Conservation (phyloP, 2,329 filamentous ascomycete genomes). For the Mariannaea elegans region DNA sequence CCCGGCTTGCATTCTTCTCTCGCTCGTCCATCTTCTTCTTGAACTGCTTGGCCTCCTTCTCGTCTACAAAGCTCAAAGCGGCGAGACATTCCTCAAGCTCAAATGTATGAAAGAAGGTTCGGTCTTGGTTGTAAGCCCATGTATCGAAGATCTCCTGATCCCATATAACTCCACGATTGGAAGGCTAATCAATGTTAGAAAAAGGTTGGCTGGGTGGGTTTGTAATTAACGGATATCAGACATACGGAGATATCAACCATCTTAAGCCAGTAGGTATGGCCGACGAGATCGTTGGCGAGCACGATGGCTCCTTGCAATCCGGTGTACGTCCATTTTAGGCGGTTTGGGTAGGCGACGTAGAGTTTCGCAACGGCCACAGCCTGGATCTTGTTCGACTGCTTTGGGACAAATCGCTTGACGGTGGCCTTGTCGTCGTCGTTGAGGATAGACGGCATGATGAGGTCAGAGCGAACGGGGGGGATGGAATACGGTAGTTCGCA, state of each 20-base stretch:
- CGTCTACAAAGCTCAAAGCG: conserved; percentile 90
- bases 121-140: conserved; percentile 95
- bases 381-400: conserved; percentile 96
- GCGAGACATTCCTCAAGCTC: conserved; percentile 93
- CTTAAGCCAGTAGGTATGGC: conserved; percentile 97
- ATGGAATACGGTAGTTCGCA: background rate
- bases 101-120: conserved; percentile 97
- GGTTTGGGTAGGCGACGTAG: conserved; percentile 90
- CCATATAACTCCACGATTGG: conserved; percentile 88
- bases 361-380: conserved; percentile 92
- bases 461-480: conserved; percentile 8
- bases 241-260: conserved; percentile 92
- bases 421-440: conserved; percentile 95
- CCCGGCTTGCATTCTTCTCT: conserved; percentile 94
- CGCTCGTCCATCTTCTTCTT: conserved; percentile 97
- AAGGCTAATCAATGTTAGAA: conserved; percentile 60
- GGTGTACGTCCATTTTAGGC: conserved; percentile 89
- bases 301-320: conserved; percentile 92
- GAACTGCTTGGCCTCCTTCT: conserved; percentile 97
- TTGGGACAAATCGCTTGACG: conserved; percentile 93
- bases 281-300: conserved; percentile 91
- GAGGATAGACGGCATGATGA: conserved; percentile 72
- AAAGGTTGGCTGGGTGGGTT: conserved; percentile 16
- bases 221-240: conserved; percentile 16
- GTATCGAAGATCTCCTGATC: conserved; percentile 98